These are phyloP conservation scores for Hirschioporus abietinus DNA, from an alignment of 768 basidiomycete genomes.

Conservation along the genomic window DNA sequence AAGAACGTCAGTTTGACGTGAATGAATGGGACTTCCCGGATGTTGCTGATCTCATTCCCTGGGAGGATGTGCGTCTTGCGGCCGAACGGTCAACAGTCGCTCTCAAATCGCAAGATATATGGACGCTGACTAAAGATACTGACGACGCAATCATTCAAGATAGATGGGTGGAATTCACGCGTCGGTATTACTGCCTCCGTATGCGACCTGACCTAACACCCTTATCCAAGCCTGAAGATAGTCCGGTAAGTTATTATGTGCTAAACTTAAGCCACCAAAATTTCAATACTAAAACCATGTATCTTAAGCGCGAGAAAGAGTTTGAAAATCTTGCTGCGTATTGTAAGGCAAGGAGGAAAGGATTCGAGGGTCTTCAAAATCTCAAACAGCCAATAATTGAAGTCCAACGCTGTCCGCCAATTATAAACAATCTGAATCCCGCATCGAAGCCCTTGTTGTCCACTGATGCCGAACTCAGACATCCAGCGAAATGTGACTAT, in stretches of 20 bases:
- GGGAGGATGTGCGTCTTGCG: constrained; percentile 54
- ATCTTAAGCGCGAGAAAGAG: constrained; percentile 50
- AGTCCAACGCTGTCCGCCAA: constrained; percentile 45
- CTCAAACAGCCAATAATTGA: constrained; percentile 69
- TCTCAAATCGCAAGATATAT: constrained; percentile 34
- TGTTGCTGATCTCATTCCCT: constrained; percentile 48
- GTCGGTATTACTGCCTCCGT: constrained; percentile 53
- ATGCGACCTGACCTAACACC: constrained; percentile 68
- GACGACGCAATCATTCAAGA: constrained; percentile 72
- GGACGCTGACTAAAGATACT: constrained; percentile 39
- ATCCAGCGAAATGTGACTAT: constrained; percentile 55
- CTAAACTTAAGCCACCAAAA: constrained; percentile 4
- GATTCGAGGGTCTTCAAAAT: constrained; percentile 56
- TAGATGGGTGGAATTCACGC: constrained; percentile 68
- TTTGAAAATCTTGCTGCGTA: constrained; percentile 61
- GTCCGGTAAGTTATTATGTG: constrained; percentile 41
- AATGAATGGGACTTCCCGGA: constrained; percentile 26
- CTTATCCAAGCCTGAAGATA: constrained; percentile 61
- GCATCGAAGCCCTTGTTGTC: constrained; percentile 29
- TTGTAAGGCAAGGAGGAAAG: constrained; percentile 55
- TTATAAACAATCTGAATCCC: constrained; percentile 58
- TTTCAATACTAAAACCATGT: constrained; percentile 12
- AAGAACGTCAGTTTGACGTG: constrained; percentile 15
- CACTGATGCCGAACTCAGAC: constrained; percentile 28
- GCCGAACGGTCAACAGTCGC: constrained; percentile 47